Percentiles rank a stretch among this genome's conserved stretches.
Evolutionary conservation across 2,329 filamentous ascomycete genomes (phyloP).

Genomic region (Paecilomyces sp.): DNA sequence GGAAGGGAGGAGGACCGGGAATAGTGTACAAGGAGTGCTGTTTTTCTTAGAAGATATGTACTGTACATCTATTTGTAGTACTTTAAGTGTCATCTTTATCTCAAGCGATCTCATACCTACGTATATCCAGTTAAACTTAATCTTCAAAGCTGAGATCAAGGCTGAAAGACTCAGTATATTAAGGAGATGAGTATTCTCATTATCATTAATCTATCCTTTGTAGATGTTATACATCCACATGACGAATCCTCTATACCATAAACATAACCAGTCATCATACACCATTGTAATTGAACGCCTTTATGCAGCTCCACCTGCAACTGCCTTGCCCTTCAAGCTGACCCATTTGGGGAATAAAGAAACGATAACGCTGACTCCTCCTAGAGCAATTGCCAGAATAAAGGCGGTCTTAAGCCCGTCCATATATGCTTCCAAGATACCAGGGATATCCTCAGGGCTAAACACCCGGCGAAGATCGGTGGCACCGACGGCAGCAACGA

Average conservation of each 20-base stretch:
- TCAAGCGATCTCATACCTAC: no score
- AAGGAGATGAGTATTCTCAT: background rate
- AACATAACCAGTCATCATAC: background rate
- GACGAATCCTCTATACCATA: background rate
- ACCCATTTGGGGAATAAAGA: conserved; percentile 8
- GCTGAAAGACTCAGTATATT: background rate
- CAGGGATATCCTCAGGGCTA: conserved; percentile 13
- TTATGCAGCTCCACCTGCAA: conserved; percentile 2
- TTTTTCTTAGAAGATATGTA: no score
- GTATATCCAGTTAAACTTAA: no score
- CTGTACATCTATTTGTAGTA: no score
- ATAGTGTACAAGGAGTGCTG: no score
- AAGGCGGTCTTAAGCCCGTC: conserved; percentile 18
- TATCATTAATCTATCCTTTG: background rate
- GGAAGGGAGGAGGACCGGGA: no score
- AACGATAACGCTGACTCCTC: conserved; percentile 4
- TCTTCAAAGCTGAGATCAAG: no score
- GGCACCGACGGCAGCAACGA: conserved; percentile 22
- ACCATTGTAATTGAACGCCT: background rate
- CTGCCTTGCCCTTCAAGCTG: conserved; percentile 9
- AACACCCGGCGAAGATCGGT: conserved; percentile 22
- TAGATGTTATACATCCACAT: background rate
- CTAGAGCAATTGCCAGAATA: conserved; percentile 6
- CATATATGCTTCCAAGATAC: conserved; percentile 25
- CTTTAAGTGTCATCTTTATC: no score